These are phyloP conservation scores for Posidonia australis DNA, from an alignment of 106 monocot species.

Conservation along the genomic window DNA sequence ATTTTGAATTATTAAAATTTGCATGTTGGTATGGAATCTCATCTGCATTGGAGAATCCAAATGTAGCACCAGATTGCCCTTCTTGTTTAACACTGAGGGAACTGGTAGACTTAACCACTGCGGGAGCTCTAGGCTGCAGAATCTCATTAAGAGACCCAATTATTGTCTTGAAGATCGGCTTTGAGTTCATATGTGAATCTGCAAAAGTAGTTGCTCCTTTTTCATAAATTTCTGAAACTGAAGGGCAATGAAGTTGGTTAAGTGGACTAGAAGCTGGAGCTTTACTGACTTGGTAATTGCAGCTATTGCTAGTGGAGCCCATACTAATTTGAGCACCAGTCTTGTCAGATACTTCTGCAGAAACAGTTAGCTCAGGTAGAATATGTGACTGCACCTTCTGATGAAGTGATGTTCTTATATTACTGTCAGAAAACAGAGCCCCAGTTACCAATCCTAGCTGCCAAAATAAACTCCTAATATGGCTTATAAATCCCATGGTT, in stretches of 20 bases:
- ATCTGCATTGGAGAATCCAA: constrained; percentile 8
- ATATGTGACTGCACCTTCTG: constrained; percentile 8
- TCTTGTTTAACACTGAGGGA: constrained; percentile 2
- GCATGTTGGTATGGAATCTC: background rate
- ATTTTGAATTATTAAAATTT: background rate
- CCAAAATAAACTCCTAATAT: constrained; percentile 27
- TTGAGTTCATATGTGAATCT: constrained; percentile 6
- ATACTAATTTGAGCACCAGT: background rate
- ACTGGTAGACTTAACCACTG: constrained; percentile 2
- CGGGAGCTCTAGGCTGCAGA: background rate
- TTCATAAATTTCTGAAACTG: constrained; percentile 1
- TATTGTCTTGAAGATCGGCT: background rate
- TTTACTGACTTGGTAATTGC: constrained; percentile 4
- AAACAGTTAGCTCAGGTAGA: background rate
- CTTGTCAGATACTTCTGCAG: background rate
- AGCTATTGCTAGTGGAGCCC: background rate
- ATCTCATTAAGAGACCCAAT: background rate
- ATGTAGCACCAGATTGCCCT: constrained; percentile 6
- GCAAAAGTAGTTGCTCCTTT: constrained; percentile 5
- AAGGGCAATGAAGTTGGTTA: constrained; percentile 14
- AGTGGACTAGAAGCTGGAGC: constrained; percentile 8
- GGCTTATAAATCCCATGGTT: constrained; percentile 32
- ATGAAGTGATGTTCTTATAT: background rate
- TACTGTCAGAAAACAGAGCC: constrained; percentile 9
- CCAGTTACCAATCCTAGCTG: constrained; percentile 21